Base-by-base conservation (phyloP, 2,329 filamentous ascomycete species). In the Aspergillus quadrilineatus region DNA sequence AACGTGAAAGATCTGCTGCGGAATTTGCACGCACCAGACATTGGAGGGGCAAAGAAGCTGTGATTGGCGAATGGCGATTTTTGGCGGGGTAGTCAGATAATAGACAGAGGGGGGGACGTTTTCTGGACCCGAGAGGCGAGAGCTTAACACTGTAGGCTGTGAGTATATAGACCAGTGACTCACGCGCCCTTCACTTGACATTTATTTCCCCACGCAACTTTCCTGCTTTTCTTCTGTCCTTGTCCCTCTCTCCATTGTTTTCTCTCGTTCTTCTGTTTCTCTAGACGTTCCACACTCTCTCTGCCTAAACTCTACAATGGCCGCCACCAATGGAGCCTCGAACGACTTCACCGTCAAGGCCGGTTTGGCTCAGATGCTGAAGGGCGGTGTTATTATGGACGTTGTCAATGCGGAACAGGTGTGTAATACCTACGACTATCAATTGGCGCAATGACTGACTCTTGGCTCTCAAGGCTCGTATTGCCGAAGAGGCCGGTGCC, bases 301-400 rank as follows among this genome's bases (percentile, higher is more conserved):
- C 22, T 10, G 36, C 17, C 36, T 14, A 15, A 30, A 34, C 9
- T 50, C 30, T 60, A 68, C 62, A 70, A 76, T 76, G 74, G 68
- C 73, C 57, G 66, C 51, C 36, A 69, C 70, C 57, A 70, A 69
- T 58, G 60, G 64, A 60, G 58, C 68, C 63, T 73, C 76, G 63
- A 79, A 80, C 63, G 82, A 85, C 75, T 96, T 97, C 77, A 87
- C 87, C 65, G 88, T 97, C 83, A 99, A 99, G 84, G 89, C 91
- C 53, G 94, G 93, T 58, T 82, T 99, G 63, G 94, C 94, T 26
- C 89, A 96, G 77, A 99, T 99, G 94, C 82, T 97, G 77, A 97
- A 97, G 83, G 94, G 94, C 73, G 94, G 94, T 69, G 94, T 99
- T 64, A 99, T 99, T 78, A 99, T 99, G 94, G 94, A 99, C 77